Percentiles rank a stretch among this genome's conserved stretches.
Evolutionary conservation across 2,329 filamentous ascomycete species (phyloP).

Genomic region (Verticillium klebahnii): DNA sequence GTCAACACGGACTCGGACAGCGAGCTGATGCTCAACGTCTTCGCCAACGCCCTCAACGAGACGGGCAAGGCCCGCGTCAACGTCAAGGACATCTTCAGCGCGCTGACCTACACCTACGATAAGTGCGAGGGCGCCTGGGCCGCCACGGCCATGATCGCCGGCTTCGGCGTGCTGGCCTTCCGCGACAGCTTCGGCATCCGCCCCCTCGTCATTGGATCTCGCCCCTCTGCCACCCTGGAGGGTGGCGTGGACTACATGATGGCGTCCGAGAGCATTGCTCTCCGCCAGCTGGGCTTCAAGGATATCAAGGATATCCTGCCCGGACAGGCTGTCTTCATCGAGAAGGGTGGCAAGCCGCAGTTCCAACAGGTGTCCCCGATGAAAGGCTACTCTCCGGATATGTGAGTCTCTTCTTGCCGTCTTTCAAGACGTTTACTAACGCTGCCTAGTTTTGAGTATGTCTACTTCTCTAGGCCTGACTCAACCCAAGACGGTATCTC

Average conservation of each 20-base stretch:
- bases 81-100: conserved; percentile 69
- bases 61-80: conserved; percentile 79
- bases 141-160: conserved; percentile 76
- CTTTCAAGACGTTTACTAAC: no score
- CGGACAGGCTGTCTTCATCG: conserved; percentile 79
- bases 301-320: conserved; percentile 75
- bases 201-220: conserved; percentile 73
- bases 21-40: conserved; percentile 84
- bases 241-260: conserved; percentile 80
- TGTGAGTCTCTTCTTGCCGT: conserved; percentile 22
- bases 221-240: conserved; percentile 58
- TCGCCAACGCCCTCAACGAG: conserved; percentile 74
- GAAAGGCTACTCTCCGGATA: conserved; percentile 73
- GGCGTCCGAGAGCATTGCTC: conserved; percentile 81
- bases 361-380: conserved; percentile 70
- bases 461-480: conserved; percentile 54
- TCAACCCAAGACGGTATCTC: conserved; percentile 82
- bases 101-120: conserved; percentile 67
- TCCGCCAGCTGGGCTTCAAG: conserved; percentile 75
- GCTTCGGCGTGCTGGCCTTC: conserved; percentile 77
- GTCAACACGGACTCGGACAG: conserved; percentile 90
- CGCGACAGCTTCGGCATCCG: conserved; percentile 62
- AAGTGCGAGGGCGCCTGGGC: conserved; percentile 72
- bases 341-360: conserved; percentile 68
- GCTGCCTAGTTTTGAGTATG: conserved; percentile 46